Evolutionary conservation across 805 yeast species (phyloP), one percentile per base, ranked within the genome.

Genomic region (Saturnispora dispora): DNA sequence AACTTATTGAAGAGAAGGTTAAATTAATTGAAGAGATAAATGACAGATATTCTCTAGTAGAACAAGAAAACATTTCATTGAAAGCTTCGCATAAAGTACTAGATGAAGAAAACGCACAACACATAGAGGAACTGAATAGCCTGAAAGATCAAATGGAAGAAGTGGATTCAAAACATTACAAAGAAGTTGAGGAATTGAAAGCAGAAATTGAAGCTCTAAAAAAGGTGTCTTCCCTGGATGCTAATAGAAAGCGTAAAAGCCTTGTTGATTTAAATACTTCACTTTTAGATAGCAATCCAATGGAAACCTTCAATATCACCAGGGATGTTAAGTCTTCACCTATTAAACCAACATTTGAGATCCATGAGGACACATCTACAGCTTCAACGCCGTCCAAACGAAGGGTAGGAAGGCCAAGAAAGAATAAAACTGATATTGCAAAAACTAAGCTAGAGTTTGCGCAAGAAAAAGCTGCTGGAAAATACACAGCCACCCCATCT

Each of bases 301-400:
- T 23, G n/a, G 43, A 30, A 27, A 15, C 51, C 7, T 41, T 48
- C 18, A 43, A 18, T 18, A 33, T 28, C 3, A 36, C 17, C 15
- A 43, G 20, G 5, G 36, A 48, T 35, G n/a, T 48, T 13, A 33
- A 27, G n/a, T 49, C 52, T 13, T 49, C 52, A 1, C 52, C 52
- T 1, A 2, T 44, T 3, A 49, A 44, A 18, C 39, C 37, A 17
- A 17, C 52, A 7, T 49, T 49, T 44, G 48, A 49, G 7, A 49
- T 49, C 28, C 52, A 43, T 36, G 32, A 36, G 9, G 52, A 49
- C 37, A 9, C 18, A 10, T 39, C 52, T 15, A n/a, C 47, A 11
- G 20, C 25, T 43, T 45, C 45, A 4, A 32, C 25, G 36, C 27
- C 32, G 47, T 39, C 27, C 9, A 30, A 10, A 52, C 50, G 27